Evolutionary conservation across 441 rosid genomes (phyloP).

Genomic region (Gossypium laxum): DNA sequence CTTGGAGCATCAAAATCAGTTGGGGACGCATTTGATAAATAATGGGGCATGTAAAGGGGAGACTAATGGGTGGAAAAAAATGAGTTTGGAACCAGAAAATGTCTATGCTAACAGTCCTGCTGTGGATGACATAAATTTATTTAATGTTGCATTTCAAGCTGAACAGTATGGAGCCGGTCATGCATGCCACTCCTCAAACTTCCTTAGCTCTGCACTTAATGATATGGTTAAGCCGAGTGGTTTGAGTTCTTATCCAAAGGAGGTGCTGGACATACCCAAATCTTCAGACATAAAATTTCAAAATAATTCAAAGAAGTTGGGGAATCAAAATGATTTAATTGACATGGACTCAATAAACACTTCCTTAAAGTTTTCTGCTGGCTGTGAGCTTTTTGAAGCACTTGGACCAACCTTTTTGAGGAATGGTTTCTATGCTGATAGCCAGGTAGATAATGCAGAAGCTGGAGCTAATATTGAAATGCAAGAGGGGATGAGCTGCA

Average conservation of each 20-base stretch:
- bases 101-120: slow-evolving; percentile 27
- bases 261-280: slow-evolving; percentile 27
- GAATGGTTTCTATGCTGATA: slow-evolving; percentile 28
- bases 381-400: slow-evolving; percentile 75
- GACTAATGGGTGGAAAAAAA: slow-evolving; percentile 33
- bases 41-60: slow-evolving; percentile 29
- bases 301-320: slow-evolving; percentile 27
- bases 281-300: slow-evolving; percentile 27
- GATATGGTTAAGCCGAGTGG: slow-evolving; percentile 26
- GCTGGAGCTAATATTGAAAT: slow-evolving; percentile 30
- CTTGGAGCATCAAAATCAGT: slow-evolving; percentile 40
- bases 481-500: slow-evolving; percentile 44
- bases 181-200: slow-evolving; percentile 22
- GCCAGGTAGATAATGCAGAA: slow-evolving; percentile 40
- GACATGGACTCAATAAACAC: slow-evolving; percentile 26
- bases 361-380: slow-evolving; percentile 50
- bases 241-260: slow-evolving; percentile 27
- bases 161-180: slow-evolving; percentile 32
- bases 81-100: slow-evolving; percentile 23
- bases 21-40: slow-evolving; percentile 24
- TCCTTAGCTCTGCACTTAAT: slow-evolving; percentile 29
- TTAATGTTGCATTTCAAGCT: slow-evolving; percentile 34
- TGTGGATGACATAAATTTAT: slow-evolving; percentile 23
- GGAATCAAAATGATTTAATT: slow-evolving; percentile 31
- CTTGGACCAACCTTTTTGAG: slow-evolving; percentile 61